Base-by-base conservation (phyloP, 2,329 filamentous ascomycete genomes). In the Calonectria crousiana region DNA sequence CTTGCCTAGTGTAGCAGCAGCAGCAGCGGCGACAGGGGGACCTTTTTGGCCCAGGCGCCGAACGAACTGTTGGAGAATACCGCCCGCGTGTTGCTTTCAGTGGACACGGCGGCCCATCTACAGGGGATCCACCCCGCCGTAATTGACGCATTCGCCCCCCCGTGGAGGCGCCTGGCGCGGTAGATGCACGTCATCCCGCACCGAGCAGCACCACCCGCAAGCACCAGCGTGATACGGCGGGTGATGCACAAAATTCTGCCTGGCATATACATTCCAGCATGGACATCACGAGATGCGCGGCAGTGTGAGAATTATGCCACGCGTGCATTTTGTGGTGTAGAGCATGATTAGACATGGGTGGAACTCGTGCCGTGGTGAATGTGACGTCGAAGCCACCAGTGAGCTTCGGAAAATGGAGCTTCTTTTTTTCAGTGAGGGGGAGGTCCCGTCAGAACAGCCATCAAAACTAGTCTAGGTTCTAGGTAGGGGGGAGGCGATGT, bases 151-250 rank as follows among this genome's bases (percentile, higher is more conserved):
- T 64, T 41, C 16, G 18, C 13, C 34, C 36, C 70, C 72, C 70
- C 74, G 72, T 74, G 70, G 62, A 68, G 13, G 58, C 56, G 62
- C 65, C 70, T 71, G 78, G 78, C 38, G 76, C 78, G 73, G 52
- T 73, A 69, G 70, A 73, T 72, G 76, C 77, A 80, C 78, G 78
- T 80, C 78, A 79, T 80, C 73, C 67, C 71, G 73, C 71, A 73
- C 58, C 30, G 9, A 69, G 49, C 64, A 73, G 69, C 56, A 69
- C 53, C 60, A 47, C 20, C 44, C 13, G 38, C 58, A 13, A 16
- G 9, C 14, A 41, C 34, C 44, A 70, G 56, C 60, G 34, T 56
- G 41, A 67, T 73, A 23, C 49, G 41, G 28, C 36, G 34, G 52
- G 53, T 62, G 53, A 52, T 71, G 36, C 53, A 36, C 41, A 52